phyloP scores from a whole-genome alignment of 441 rosid species.

The Erodium moschatum region DNA sequence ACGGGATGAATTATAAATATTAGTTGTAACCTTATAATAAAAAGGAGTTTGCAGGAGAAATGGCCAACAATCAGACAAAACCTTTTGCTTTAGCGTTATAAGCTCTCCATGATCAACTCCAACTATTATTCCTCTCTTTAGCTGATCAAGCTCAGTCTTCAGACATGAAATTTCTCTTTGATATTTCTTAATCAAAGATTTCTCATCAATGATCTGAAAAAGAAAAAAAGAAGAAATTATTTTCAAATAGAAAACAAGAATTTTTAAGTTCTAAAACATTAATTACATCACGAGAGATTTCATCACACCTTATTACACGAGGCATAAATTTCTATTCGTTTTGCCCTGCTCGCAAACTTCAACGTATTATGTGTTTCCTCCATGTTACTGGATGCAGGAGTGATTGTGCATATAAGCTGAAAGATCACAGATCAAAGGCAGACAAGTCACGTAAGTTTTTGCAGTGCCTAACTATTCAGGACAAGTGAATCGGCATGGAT shows the following conservation, averaged over 20 bases:
- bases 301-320: constrained; percentile 84
- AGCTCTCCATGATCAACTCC: constrained; percentile 94
- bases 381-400: constrained; percentile 95
- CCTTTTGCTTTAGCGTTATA: constrained; percentile 81
- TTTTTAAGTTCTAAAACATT: not conserved
- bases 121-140: constrained; percentile 67
- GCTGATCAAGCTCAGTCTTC: constrained; percentile 81
- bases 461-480: not conserved
- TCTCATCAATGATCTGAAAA: constrained; percentile 88
- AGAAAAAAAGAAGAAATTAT: constrained; percentile 9
- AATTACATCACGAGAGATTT: constrained; percentile 11
- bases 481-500: not conserved
- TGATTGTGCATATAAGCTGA: constrained; percentile 97
- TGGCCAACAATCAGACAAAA: constrained; percentile 20
- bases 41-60: constrained; percentile 2
- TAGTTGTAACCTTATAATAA: not conserved
- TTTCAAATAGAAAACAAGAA: constrained; percentile 19
- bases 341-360: constrained; percentile 98
- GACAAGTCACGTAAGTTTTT: constrained; percentile 14
- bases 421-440: constrained; percentile 14
- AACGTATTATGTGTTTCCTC: constrained; percentile 98
- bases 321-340: constrained; percentile 91
- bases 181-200: constrained; percentile 92
- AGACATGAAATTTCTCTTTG: constrained; percentile 87
- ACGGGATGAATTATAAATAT: constrained; percentile 11